These are phyloP conservation scores for Colletotrichum gloeosporioides DNA, from an alignment of 2,329 filamentous ascomycete genomes.

Conservation along the genomic window DNA sequence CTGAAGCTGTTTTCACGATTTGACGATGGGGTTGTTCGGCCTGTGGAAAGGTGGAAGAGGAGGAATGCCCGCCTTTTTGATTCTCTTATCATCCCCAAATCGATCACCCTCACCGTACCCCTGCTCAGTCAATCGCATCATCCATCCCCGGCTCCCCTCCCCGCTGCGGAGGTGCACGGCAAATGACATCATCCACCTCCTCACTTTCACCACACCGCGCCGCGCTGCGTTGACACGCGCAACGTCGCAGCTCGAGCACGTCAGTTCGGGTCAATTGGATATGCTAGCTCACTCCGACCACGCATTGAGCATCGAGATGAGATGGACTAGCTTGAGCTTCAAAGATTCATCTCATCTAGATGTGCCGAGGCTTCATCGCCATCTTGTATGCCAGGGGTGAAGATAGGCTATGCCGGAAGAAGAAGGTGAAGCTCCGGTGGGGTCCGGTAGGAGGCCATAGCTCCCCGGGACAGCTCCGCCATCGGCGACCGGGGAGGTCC, in stretches of 20 bases:
- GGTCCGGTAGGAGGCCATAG: background rate
- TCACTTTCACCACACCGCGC: conserved; percentile 10
- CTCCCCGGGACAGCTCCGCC: background rate
- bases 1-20: fast-evolving
- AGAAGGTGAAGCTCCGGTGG: background rate
- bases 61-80: background rate
- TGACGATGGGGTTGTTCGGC: fast-evolving
- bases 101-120: background rate
- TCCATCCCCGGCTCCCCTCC: background rate
- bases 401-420: background rate
- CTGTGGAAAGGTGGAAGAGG: fast-evolving
- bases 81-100: background rate
- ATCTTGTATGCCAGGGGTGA: background rate
- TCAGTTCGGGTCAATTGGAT: background rate
- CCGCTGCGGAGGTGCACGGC: background rate
- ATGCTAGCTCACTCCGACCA: background rate
- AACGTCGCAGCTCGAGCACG: conserved; percentile 4
- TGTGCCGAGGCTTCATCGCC: background rate
- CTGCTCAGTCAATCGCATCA: conserved; percentile 2
- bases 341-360: background rate
- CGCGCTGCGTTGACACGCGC: background rate
- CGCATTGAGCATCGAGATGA: background rate
- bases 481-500: background rate
- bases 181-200: conserved; percentile 19
- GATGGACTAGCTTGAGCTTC: background rate